Conservation (phyloP, 2,329 filamentous ascomycete species). For the Paracamarosporium sp. region DNA sequence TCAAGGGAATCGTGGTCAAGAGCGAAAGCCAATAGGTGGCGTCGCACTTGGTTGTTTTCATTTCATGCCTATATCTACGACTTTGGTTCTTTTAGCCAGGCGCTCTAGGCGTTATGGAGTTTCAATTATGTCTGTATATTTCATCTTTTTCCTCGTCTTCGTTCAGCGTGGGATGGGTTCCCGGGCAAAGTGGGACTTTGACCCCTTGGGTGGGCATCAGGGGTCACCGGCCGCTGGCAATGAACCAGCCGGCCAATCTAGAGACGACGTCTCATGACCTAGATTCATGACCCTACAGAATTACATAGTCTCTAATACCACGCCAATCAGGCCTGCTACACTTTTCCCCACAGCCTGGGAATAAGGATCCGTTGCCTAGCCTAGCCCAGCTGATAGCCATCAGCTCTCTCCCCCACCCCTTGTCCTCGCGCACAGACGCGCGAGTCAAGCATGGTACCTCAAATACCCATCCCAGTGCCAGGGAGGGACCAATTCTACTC, state of each 20-base stretch:
- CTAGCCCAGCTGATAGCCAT: not conserved
- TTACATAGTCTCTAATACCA: slow-evolving; percentile 1
- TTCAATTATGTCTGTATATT: not conserved
- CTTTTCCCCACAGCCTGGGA: not conserved
- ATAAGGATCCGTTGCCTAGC: not conserved
- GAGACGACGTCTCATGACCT: slow-evolving; percentile 9
- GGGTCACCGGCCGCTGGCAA: not conserved
- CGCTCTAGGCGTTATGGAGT: slow-evolving; percentile 17
- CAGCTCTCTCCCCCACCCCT: not conserved
- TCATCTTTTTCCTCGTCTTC: not conserved
- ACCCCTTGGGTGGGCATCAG: slow-evolving; percentile 5
- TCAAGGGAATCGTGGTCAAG: slow-evolving; percentile 36
- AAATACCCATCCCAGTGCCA: not conserved
- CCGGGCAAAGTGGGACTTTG: slow-evolving; percentile 13
- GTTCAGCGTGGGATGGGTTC: slow-evolving; percentile 13
- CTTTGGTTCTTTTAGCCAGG: slow-evolving; percentile 20
- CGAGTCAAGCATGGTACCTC: not conserved
- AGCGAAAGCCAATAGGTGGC: slow-evolving; percentile 19
- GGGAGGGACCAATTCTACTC: not conserved
- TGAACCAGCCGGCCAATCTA: slow-evolving; percentile 1
- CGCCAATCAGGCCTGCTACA: not conserved
- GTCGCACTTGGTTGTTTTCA: slow-evolving; percentile 6
- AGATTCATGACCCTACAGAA: slow-evolving; percentile 1
- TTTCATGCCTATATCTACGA: slow-evolving; percentile 18
- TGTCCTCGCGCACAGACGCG: not conserved